Percentiles rank a stretch among this genome's conserved stretches.
These are phyloP conservation scores for Entomortierella lignicola DNA, from an alignment of 192 early-diverging fungal species.

Conservation along the genomic window DNA sequence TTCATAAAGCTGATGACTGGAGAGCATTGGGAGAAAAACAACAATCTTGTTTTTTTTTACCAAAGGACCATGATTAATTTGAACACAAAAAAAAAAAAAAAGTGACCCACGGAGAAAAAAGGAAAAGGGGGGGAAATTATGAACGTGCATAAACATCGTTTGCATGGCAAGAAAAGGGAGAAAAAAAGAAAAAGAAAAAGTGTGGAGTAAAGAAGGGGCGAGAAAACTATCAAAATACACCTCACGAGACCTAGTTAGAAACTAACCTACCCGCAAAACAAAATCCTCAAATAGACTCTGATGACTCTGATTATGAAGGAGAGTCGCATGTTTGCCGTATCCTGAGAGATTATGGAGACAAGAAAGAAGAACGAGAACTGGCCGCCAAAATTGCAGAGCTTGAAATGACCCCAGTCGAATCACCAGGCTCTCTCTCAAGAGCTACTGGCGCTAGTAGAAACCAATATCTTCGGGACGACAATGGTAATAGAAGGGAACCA, in stretches of 20 bases:
- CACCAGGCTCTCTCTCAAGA: slow-evolving; percentile 9
- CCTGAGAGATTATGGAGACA: slow-evolving; percentile 63
- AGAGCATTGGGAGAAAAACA: no score
- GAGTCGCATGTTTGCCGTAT: slow-evolving; percentile 66
- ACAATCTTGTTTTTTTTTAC: no score
- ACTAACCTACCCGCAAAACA: no score
- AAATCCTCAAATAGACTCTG: slow-evolving; percentile 61
- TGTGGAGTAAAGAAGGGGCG: neutral
- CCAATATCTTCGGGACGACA: slow-evolving; percentile 23
- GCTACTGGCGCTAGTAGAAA: slow-evolving; percentile 16
- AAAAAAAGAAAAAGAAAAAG: neutral
- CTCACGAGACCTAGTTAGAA: neutral
- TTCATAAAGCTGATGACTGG: no score
- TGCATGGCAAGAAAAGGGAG: neutral
- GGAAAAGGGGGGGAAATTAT: neutral
- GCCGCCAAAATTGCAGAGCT: slow-evolving; percentile 48
- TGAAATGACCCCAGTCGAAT: slow-evolving; percentile 29
- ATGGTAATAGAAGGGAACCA: neutral
- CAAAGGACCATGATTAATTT: neutral
- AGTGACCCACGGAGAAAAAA: neutral
- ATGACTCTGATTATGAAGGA: slow-evolving; percentile 65
- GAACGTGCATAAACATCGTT: neutral
- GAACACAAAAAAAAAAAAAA: neutral
- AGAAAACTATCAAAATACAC: neutral
- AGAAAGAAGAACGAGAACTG: slow-evolving; percentile 55